Conservation (phyloP, 2,329 filamentous ascomycete species). For the Neofusicoccum parvum region DNA sequence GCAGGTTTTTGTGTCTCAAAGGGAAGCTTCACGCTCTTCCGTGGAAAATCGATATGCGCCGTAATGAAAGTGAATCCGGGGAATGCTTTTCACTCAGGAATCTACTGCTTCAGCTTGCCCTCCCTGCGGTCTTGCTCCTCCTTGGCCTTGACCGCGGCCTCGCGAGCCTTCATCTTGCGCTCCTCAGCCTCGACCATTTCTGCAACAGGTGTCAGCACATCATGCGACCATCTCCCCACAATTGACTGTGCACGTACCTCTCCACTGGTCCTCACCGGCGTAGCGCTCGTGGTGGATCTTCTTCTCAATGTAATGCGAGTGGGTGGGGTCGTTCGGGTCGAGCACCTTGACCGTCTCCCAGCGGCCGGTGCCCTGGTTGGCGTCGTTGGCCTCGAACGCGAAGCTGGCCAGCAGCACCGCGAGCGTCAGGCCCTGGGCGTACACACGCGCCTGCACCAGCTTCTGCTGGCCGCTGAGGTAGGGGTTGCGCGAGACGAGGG, state of each 20-base stretch:
- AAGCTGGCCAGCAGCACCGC: constrained; percentile 81
- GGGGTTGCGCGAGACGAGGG: constrained; percentile 74
- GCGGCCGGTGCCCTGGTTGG: constrained; percentile 71
- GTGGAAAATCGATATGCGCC: background rate
- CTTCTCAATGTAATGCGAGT: constrained; percentile 84
- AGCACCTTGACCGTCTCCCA: constrained; percentile 85
- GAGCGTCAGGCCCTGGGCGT: constrained; percentile 86
- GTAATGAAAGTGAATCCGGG: background rate
- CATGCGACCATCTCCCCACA: constrained; percentile 14
- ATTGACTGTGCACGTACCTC: constrained; percentile 58
- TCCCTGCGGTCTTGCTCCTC: constrained; percentile 30
- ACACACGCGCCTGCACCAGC: constrained; percentile 90
- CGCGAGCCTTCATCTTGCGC: constrained; percentile 57
- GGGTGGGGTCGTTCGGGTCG: constrained; percentile 79
- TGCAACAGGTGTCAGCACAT: constrained; percentile 35
- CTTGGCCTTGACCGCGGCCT: constrained; percentile 37
- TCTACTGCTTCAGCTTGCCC: constrained; percentile 24
- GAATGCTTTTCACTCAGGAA: background rate
- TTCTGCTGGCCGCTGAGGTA: constrained; percentile 79
- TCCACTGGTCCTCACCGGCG: constrained; percentile 91
- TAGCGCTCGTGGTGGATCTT: constrained; percentile 85
- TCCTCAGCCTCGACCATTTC: constrained; percentile 86
- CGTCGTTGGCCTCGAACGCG: constrained; percentile 79
- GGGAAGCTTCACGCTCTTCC: background rate
- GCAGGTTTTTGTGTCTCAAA: background rate